Conservation (phyloP, 768 basidiomycete species). For the Cystobasidium ongulense region DNA sequence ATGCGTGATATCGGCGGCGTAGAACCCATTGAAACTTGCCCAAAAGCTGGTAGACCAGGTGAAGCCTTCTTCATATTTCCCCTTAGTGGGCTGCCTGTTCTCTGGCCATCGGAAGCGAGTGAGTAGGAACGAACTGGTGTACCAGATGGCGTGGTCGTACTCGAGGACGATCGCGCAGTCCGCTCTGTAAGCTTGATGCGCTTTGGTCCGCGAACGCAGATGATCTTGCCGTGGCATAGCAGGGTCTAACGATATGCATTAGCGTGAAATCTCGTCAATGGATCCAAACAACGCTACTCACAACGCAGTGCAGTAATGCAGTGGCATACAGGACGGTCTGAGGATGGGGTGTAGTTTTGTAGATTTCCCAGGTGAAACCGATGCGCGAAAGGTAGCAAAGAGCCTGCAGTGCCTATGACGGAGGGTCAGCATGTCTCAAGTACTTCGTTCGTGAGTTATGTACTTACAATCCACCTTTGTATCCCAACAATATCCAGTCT, state of each 20-base stretch:
- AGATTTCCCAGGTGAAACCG: not conserved
- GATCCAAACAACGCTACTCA: too few species aligned
- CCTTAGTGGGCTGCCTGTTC: not conserved
- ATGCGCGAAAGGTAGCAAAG: not conserved
- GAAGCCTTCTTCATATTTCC: not conserved
- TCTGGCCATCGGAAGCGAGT: not conserved
- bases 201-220: not conserved
- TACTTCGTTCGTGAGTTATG: not conserved
- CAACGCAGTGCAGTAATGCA: not conserved
- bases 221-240: not conserved
- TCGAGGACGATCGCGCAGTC: not conserved
- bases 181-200: not conserved
- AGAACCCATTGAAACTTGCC: not conserved
- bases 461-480: constrained; percentile 15
- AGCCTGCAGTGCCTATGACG: not conserved
- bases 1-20: not conserved
- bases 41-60: not conserved
- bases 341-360: not conserved
- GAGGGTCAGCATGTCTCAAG: not conserved
- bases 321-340: not conserved
- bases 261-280: not conserved
- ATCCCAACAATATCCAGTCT: not conserved
- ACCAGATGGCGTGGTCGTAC: not conserved
- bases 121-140: not conserved
- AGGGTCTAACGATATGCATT: not conserved